Evolutionary conservation across 345 rosid genomes (phyloP).

Genomic region (Arabis alpina): DNA sequence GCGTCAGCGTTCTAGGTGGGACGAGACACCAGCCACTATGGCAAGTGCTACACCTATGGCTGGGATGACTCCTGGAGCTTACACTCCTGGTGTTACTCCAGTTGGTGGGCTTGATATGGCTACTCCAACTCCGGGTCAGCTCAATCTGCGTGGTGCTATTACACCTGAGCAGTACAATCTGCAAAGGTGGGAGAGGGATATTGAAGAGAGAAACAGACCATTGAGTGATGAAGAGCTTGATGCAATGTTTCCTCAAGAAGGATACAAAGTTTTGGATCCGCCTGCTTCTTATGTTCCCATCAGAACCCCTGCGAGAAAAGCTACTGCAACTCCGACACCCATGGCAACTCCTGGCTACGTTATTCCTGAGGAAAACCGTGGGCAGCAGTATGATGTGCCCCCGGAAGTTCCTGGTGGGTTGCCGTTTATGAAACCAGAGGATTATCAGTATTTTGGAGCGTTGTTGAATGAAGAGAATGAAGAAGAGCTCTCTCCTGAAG

Average conservation of each 20-base stretch:
- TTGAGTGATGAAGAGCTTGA: constrained; percentile 97
- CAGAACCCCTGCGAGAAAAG: constrained; percentile 90
- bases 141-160: constrained; percentile 70
- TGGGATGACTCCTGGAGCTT: constrained; percentile 83
- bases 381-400: constrained; percentile 97
- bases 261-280: constrained; percentile 91
- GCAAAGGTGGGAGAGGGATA: constrained; percentile 98
- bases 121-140: constrained; percentile 82
- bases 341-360: constrained; percentile 81
- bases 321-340: constrained; percentile 89
- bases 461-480: constrained; percentile 90
- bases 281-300: constrained; percentile 96
- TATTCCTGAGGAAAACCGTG: constrained; percentile 93
- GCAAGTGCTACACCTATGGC: constrained; percentile 95
- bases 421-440: constrained; percentile 98
- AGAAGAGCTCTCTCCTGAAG: constrained; percentile 87
- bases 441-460: constrained; percentile 90
- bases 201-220: constrained; percentile 96
- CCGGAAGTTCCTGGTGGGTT: constrained; percentile 85
- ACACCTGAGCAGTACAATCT: constrained; percentile 93
- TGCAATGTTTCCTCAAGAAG: constrained; percentile 91
- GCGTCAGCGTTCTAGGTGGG: constrained; percentile 97
- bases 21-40: constrained; percentile 98
- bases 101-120: constrained; percentile 84
- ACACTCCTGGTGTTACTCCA: constrained; percentile 94